Percentiles rank a stretch among this genome's conserved stretches.
These are phyloP conservation scores for Pseudocercospora fijiensis DNA, from an alignment of 2,329 filamentous ascomycete genomes.

Conservation along the genomic window DNA sequence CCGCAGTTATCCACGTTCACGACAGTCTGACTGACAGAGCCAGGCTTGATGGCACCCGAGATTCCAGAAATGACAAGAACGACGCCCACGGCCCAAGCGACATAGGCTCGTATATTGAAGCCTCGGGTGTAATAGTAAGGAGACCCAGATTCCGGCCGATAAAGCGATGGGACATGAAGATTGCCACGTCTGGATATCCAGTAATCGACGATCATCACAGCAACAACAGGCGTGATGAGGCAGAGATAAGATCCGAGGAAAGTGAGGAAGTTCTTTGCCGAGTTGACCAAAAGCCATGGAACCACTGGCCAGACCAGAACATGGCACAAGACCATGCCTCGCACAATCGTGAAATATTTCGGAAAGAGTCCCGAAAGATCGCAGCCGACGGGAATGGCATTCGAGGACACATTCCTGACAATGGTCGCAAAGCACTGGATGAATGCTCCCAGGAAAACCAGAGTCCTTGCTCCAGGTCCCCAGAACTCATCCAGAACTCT, in stretches of 20 bases:
- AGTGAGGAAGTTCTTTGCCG: constrained; percentile 44
- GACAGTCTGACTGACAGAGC: constrained; percentile 22
- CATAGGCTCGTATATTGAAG: constrained; percentile 26
- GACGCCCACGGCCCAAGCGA: constrained; percentile 26
- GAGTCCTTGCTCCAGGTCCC: constrained; percentile 41
- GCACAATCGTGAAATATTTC: constrained; percentile 45
- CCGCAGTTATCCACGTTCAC: constrained; percentile 29
- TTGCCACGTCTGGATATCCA: constrained; percentile 43
- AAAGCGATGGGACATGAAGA: constrained; percentile 43
- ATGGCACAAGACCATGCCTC: constrained; percentile 46
- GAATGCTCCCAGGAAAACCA: constrained; percentile 43
- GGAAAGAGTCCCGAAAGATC: constrained; percentile 47
- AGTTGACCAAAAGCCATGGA: constrained; percentile 47
- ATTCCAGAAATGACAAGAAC: constrained; percentile 28
- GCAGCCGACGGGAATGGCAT: constrained; percentile 45
- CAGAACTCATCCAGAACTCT: constrained; percentile 44
- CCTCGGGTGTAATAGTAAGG: constrained; percentile 28
- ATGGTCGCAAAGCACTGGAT: constrained; percentile 44
- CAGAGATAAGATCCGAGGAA: constrained; percentile 46
- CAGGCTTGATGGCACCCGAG: constrained; percentile 21
- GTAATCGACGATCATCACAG: constrained; percentile 45
- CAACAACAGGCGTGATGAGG: constrained; percentile 45
- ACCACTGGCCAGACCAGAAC: constrained; percentile 41
- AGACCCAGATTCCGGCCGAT: constrained; percentile 25
- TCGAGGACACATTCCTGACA: constrained; percentile 46